phyloP scores from a whole-genome alignment of 2,329 filamentous ascomycete genomes.

The Neonectria punicea region DNA sequence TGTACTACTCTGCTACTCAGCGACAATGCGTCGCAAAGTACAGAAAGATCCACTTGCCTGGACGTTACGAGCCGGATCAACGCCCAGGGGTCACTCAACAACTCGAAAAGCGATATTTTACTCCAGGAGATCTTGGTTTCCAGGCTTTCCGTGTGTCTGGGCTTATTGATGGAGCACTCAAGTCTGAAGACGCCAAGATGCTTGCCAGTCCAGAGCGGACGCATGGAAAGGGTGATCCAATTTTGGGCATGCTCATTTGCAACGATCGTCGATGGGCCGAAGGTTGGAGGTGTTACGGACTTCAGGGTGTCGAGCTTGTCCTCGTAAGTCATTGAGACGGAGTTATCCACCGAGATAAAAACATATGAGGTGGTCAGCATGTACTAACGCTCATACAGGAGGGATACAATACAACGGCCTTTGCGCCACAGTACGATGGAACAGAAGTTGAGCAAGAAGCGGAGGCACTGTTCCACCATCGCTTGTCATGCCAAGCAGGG shows the following conservation, averaged over 20 bases:
- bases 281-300: conserved; percentile 61
- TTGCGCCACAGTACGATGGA: conserved; percentile 55
- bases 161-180: conserved; percentile 47
- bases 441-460: conserved; percentile 54
- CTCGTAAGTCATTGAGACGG: conserved; percentile 18
- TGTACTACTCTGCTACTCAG: conserved; percentile 60
- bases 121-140: conserved; percentile 63
- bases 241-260: conserved; percentile 66
- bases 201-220: neutral
- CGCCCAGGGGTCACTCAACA: conserved; percentile 61
- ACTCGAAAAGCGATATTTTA: conserved; percentile 66
- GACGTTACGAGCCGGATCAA: conserved; percentile 60
- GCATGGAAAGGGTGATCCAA: conserved; percentile 56
- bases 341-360: neutral
- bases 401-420: conserved; percentile 63
- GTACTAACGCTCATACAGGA: conserved; percentile 13
- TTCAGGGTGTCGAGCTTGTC: conserved; percentile 52
- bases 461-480: conserved; percentile 62
- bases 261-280: conserved; percentile 66
- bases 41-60: conserved; percentile 65
- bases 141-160: conserved; percentile 62
- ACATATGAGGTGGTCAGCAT: neutral
- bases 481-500: conserved; percentile 61
- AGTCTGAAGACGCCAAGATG: conserved; percentile 44
- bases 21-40: conserved; percentile 61